Base-by-base conservation (phyloP, 1,139 yeast species). In the Yamadazyma aaseri region DNA sequence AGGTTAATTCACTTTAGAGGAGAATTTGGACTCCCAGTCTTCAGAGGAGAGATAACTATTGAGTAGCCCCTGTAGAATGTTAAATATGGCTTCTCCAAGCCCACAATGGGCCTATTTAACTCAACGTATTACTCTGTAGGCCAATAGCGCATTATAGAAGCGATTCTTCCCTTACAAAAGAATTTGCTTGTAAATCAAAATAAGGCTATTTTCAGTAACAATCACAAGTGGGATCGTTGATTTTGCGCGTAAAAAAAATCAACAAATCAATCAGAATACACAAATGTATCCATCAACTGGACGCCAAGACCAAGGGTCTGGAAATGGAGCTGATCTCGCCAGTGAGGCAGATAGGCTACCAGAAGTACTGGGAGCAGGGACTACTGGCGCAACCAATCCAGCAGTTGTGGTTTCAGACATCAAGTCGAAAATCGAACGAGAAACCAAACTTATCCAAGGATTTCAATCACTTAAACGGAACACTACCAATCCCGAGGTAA, bases 371-470 rank as follows among this genome's bases (percentile, higher is more conserved):
- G 21, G 21, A 7, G 10, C 10, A 7, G 21, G 10, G 10, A 18
- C 9, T 18, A 7, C 21, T 7, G 9, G 9, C 21, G 7, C 21
- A 6, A 22, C n/a, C 13, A 22, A 14, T 25, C 28, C 17, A 12
- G 28, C 7, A 6, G 24, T n/a, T 12, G 33, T 31, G 7, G 17
- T 31, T n/a, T 13, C 18, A 13, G 96, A 87, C 53, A 86, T 89
- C 58, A 69, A 73, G 49, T 76, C 77, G 47, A 90, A 89, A 69
- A 87, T 92, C 51, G 92, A 86, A 46, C 76, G 96, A 38, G 97
- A 92, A 60, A 72, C 73, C 52, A 89, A 86, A 54, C 81, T 90
- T 58, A 87, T 90, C 34, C 83, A 80, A 46, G 97, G 97, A 35
- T 92, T 95, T 40, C 81, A 83, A 41, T 74, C 83, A 40, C 69